These are phyloP conservation scores for Arxiozyma telluris DNA, from an alignment of 1,139 yeast species.

Conservation along the genomic window DNA sequence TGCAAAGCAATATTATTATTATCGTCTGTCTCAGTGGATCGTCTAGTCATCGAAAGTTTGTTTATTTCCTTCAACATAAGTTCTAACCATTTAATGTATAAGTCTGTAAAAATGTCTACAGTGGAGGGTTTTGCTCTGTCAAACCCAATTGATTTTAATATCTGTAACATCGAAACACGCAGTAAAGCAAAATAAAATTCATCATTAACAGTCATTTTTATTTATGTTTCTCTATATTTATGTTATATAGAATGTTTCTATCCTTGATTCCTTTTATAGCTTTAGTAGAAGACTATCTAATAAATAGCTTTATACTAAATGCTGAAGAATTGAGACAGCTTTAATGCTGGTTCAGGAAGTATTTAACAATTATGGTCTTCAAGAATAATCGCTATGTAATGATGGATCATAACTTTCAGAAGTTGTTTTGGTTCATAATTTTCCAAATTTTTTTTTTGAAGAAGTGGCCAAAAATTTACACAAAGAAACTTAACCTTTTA, in stretches of 20 bases:
- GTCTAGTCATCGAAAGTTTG: constrained; percentile 32
- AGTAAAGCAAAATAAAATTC: constrained; percentile 52
- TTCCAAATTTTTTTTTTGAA: not conserved
- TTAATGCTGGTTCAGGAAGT: not conserved
- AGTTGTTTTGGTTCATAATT: not conserved
- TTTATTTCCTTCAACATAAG: constrained; percentile 38
- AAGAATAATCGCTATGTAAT: not conserved
- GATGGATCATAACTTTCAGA: not conserved
- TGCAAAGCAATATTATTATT: constrained; percentile 39
- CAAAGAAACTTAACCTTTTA: too few relatives aligned
- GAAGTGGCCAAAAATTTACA: not conserved
- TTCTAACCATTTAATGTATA: constrained; percentile 47
- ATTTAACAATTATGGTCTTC: not conserved
- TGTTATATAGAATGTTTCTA: not conserved
- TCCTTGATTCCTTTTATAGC: not conserved
- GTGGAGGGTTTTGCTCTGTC: constrained; percentile 59
- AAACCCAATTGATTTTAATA: constrained; percentile 62
- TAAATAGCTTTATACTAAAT: not conserved
- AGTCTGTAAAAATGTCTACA: constrained; percentile 54
- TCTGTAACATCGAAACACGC: constrained; percentile 56
- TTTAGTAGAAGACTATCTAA: too few relatives aligned
- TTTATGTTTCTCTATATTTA: not conserved
- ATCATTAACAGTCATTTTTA: constrained; percentile 20
- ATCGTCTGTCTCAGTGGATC: constrained; percentile 24
- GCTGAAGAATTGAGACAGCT: not conserved